Conservation (phyloP, 441 rosid genomes). For the Corymbia calophylla region DNA sequence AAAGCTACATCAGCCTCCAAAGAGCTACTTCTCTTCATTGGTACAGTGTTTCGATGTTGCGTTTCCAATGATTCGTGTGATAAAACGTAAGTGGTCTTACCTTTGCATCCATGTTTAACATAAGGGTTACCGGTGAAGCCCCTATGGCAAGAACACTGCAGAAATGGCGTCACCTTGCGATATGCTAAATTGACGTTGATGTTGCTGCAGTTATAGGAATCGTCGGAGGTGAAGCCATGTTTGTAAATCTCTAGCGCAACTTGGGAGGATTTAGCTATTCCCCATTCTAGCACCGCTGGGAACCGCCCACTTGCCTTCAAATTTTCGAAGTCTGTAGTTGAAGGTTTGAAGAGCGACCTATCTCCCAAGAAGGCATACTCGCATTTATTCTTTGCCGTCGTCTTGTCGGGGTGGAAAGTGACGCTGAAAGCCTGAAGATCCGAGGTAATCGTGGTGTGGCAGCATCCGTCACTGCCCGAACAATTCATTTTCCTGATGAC, state of each 20-base stretch:
- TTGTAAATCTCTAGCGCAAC: neutral
- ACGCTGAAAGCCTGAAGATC: neutral
- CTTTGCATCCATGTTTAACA: neutral
- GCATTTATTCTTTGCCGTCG: neutral
- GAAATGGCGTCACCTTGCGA: neutral
- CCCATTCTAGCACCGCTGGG: neutral
- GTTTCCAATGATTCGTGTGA: neutral
- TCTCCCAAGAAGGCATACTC: neutral
- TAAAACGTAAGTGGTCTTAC: neutral
- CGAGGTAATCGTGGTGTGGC: neutral
- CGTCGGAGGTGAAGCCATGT: neutral
- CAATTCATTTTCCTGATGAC: neutral
- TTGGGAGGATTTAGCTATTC: neutral
- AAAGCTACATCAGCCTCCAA: neutral
- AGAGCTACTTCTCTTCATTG: neutral
- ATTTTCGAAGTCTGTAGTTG: neutral
- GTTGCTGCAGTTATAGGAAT: neutral
- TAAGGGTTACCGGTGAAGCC: neutral
- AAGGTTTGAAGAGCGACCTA: neutral
- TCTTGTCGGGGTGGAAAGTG: neutral
- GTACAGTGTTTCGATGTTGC: neutral
- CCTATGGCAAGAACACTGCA: neutral
- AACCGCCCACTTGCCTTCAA: neutral
- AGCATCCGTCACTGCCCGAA: neutral
- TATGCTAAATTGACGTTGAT: neutral